Conservation (phyloP, 371 early-diverging fungal species). For the Apophysomyces elegans region DNA sequence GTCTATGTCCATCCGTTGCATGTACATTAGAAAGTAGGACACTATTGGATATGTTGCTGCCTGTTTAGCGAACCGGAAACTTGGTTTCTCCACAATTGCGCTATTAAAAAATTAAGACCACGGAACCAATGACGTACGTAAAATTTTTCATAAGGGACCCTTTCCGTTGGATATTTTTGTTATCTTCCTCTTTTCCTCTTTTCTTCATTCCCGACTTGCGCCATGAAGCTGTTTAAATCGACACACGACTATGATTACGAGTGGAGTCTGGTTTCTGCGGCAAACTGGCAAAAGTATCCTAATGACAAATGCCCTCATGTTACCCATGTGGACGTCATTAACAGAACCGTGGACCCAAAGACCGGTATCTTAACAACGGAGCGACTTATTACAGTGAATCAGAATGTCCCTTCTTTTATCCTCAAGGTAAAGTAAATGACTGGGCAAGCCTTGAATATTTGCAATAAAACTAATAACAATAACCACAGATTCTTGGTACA, state of each 20-base stretch:
- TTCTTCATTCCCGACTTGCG: not conserved
- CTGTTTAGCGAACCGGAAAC: no score
- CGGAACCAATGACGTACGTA: not conserved
- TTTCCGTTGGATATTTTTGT: not conserved
- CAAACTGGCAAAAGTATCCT: slow-evolving; percentile 97
- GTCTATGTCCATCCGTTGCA: no score
- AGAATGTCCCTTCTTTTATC: slow-evolving; percentile 82
- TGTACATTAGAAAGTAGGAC: no score
- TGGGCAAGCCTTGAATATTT: not conserved
- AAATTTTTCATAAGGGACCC: slow-evolving; percentile 2
- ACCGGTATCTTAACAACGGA: slow-evolving; percentile 89
- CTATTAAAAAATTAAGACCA: no score
- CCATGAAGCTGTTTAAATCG: slow-evolving; percentile 81
- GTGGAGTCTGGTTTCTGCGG: slow-evolving; percentile 89
- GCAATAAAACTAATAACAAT: not conserved
- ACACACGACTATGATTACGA: slow-evolving; percentile 73
- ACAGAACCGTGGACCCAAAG: slow-evolving; percentile 77
- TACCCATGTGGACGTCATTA: slow-evolving; percentile 86
- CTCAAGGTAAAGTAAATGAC: slow-evolving; percentile 50
- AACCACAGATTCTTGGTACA: slow-evolving; percentile 56
- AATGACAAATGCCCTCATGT: slow-evolving; percentile 93
- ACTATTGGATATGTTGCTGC: no score
- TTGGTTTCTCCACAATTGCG: no score
- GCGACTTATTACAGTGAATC: slow-evolving; percentile 87
- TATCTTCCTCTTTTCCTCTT: slow-evolving; percentile 1